Percentiles rank a stretch among this genome's conserved stretches.
These are phyloP conservation scores for Nakaseomyces sp. DNA, from an alignment of 1,139 yeast species.

Conservation along the genomic window DNA sequence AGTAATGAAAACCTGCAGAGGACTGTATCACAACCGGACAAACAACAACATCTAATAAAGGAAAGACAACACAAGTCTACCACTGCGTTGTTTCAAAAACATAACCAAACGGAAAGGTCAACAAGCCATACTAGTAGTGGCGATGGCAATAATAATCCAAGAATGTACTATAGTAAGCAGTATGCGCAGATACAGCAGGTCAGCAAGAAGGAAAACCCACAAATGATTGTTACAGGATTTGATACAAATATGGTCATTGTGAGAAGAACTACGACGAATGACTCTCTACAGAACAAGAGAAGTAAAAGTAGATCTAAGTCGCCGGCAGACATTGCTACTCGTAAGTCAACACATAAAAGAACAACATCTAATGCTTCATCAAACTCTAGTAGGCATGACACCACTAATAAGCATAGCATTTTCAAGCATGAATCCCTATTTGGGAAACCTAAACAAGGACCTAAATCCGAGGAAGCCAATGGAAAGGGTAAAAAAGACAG, in stretches of 20 bases:
- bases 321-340: conserved; percentile 4
- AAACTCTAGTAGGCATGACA: not conserved
- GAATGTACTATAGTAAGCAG: not conserved
- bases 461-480: conserved; percentile 2
- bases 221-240: conserved; percentile 21
- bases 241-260: conserved; percentile 19
- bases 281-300: not conserved
- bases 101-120: conserved; percentile 6
- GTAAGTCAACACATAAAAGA: conserved; percentile 3
- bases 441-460: conserved; percentile 10
- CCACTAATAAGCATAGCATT: not conserved
- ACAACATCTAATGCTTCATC: not conserved
- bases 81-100: conserved; percentile 9
- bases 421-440: conserved; percentile 13
- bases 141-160: conserved; percentile 2
- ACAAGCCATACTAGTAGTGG: conserved; percentile 5
- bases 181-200: conserved; percentile 1
- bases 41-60: not conserved
- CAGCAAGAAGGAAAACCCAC: conserved; percentile 16
- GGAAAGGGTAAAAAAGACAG: conserved; percentile 6
- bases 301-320: conserved; percentile 5
- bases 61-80: conserved; percentile 7
- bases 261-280: conserved; percentile 8
- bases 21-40: not conserved
- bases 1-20: not conserved